Percentiles rank a stretch among this genome's conserved stretches.
Conservation (phyloP, 2,329 filamentous ascomycete species). For the Pseudonectria buxi region DNA sequence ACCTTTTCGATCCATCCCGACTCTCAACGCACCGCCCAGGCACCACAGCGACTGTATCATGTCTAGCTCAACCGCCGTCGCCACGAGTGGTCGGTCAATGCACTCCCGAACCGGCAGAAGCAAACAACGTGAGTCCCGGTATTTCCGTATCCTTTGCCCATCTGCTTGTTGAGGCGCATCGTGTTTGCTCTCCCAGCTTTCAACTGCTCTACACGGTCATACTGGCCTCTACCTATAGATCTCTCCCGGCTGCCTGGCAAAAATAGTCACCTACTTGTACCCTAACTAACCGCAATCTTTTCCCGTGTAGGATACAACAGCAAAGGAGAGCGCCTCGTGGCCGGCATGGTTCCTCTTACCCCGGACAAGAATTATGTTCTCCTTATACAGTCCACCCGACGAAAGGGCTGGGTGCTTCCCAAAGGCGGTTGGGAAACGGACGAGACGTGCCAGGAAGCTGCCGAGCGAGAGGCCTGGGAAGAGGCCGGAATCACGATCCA, state of each 20-base stretch:
- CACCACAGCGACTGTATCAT: conserved; percentile 19
- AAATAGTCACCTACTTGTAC: conserved; percentile 3
- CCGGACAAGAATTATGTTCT: conserved; percentile 81
- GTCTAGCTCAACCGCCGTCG: conserved; percentile 31
- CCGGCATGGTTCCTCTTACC: conserved; percentile 86
- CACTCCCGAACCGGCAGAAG: conserved; percentile 69
- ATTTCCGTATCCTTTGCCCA: conserved; percentile 4
- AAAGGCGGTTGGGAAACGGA: conserved; percentile 98
- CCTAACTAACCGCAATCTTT: conserved; percentile 12
- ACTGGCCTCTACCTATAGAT: no score
- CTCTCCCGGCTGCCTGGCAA: no score
- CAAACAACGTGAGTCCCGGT: conserved; percentile 67
- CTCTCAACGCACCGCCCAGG: conserved; percentile 1
- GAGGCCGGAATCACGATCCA: conserved; percentile 87
- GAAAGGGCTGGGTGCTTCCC: conserved; percentile 91
- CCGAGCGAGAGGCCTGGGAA: conserved; percentile 91
- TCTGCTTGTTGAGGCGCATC: conserved; percentile 5
- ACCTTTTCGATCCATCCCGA: conserved; percentile 2
- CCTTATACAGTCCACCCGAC: conserved; percentile 85
- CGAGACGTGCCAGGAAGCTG: conserved; percentile 79
- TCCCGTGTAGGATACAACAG: conserved; percentile 70
- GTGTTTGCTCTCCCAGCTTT: neutral
- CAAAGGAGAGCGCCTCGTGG: conserved; percentile 89
- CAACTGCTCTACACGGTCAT: no score
- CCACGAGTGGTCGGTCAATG: conserved; percentile 47